A percentile compares a stretch with the other conserved stretches of the same genome.
phyloP scores from a whole-genome alignment of 495 filamentous ascomycete species.

The Lepidopterella palustris region DNA sequence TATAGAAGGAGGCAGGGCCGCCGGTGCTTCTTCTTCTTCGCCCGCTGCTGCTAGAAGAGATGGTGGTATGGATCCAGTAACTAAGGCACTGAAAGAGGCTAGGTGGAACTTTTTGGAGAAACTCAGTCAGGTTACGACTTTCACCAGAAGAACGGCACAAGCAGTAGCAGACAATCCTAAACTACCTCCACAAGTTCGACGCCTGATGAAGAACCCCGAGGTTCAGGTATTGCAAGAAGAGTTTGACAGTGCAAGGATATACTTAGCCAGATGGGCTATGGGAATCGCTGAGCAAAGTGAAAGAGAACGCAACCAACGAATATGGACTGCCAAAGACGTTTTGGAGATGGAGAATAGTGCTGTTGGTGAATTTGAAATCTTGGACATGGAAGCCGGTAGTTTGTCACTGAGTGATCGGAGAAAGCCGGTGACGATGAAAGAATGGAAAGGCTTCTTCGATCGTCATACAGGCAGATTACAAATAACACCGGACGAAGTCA shows the following conservation, averaged over 20 bases:
- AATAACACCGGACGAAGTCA: conserved; percentile 82
- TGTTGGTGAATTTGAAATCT: conserved; percentile 90
- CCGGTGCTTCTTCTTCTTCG: conserved; percentile 13
- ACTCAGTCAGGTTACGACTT: conserved; percentile 92
- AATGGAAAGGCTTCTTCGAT: conserved; percentile 88
- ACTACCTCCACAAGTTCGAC: conserved; percentile 76
- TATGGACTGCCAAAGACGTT: conserved; percentile 90
- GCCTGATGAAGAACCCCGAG: conserved; percentile 84
- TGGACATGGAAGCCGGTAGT: conserved; percentile 70
- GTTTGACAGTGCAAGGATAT: conserved; percentile 91
- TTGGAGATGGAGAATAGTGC: conserved; percentile 89
- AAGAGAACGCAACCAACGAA: conserved; percentile 69
- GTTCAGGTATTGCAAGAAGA: conserved; percentile 93
- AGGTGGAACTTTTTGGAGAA: conserved; percentile 93
- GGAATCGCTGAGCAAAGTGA: conserved; percentile 96
- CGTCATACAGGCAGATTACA: conserved; percentile 60
- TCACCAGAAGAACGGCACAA: conserved; percentile 85
- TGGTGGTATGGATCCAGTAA: conserved; percentile 89
- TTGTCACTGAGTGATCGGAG: conserved; percentile 65
- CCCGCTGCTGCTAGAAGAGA: conserved; percentile 42
- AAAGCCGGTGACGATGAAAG: conserved; percentile 68
- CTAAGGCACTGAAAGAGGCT: conserved; percentile 90
- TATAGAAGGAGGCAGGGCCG: conserved; percentile 30
- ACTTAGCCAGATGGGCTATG: conserved; percentile 96
- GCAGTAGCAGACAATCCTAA: conserved; percentile 84